phyloP scores from a whole-genome alignment of 1,284 basidiomycete genomes.

The Pseudozyma thailandica region DNA sequence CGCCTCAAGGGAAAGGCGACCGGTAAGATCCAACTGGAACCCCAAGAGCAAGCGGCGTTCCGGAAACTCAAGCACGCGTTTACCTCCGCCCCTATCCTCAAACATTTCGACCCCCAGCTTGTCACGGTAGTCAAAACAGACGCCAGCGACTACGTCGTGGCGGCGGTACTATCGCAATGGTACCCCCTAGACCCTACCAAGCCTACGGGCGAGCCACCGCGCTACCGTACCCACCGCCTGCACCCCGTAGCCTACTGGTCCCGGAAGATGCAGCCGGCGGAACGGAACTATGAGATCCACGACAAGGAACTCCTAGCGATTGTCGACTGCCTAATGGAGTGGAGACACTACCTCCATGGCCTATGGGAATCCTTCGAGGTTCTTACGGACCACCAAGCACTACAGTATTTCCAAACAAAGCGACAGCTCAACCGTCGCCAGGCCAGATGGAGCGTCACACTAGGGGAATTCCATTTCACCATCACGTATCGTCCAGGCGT shows the following conservation, averaged over 20 bases:
- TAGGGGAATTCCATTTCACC: too few species aligned
- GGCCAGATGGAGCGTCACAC: too few species aligned
- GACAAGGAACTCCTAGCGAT: conserved; percentile 30
- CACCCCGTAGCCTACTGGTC: conserved; percentile 25
- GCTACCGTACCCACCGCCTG: background rate
- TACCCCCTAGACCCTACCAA: too few species aligned
- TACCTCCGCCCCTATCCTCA: conserved; percentile 2
- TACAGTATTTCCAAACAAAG: too few species aligned
- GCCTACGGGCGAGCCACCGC: too few species aligned
- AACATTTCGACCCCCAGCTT: conserved; percentile 9
- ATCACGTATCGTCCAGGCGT: too few species aligned
- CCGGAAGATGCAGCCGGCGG: conserved; percentile 31
- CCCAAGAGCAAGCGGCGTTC: background rate
- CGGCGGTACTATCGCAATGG: conserved; percentile 13
- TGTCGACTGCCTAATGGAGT: background rate
- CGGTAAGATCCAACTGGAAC: conserved; percentile 1
- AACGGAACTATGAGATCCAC: conserved; percentile 28
- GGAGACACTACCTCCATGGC: too few species aligned
- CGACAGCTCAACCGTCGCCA: too few species aligned
- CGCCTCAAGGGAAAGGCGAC: conserved; percentile 24
- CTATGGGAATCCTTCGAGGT: too few species aligned
- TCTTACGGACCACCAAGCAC: too few species aligned
- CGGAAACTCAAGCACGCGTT: conserved; percentile 17
- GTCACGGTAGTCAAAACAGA: conserved; percentile 15
- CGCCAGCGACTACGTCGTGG: conserved; percentile 17